Conservation (phyloP, 345 rosid species). For the Salix exigua region DNA sequence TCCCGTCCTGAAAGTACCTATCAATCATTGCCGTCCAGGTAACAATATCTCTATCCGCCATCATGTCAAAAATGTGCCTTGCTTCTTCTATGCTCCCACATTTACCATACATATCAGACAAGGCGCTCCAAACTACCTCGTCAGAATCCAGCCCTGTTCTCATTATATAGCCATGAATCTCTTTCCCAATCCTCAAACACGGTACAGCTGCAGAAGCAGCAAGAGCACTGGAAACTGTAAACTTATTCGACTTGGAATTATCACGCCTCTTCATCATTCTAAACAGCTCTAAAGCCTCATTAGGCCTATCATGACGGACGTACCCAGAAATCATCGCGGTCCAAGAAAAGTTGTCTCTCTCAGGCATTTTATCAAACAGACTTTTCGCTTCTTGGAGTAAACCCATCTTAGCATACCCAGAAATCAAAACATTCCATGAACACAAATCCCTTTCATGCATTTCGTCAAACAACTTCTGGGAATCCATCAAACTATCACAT, state of each 20-base stretch:
- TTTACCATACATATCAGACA: slow-evolving; percentile 83
- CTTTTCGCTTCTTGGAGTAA: slow-evolving; percentile 50
- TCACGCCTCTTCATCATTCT: slow-evolving; percentile 45
- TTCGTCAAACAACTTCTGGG: slow-evolving; percentile 56
- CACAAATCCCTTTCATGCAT: slow-evolving; percentile 66
- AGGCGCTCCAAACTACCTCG: slow-evolving; percentile 86
- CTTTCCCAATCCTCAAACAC: slow-evolving; percentile 56
- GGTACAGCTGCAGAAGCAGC: slow-evolving; percentile 66
- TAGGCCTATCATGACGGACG: slow-evolving; percentile 47
- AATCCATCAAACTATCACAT: slow-evolving; percentile 47
- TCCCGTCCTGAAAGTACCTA: slow-evolving; percentile 61
- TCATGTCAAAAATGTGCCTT: slow-evolving; percentile 59
- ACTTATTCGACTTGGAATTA: slow-evolving; percentile 41
- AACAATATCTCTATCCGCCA: slow-evolving; percentile 63
- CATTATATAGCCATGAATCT: slow-evolving; percentile 69
- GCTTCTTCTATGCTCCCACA: slow-evolving; percentile 80
- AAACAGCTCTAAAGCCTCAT: slow-evolving; percentile 51
- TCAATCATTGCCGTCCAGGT: slow-evolving; percentile 88
- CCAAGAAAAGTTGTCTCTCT: slow-evolving; percentile 84
- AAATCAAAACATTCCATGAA: slow-evolving; percentile 75
- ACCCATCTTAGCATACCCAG: slow-evolving; percentile 54
- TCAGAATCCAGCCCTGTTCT: slow-evolving; percentile 71
- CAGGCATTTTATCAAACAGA: slow-evolving; percentile 77
- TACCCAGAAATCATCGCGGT: slow-evolving; percentile 79
- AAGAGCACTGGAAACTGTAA: slow-evolving; percentile 61